phyloP scores from a whole-genome alignment of 768 basidiomycete species.

The Coprinopsis cinerea region DNA sequence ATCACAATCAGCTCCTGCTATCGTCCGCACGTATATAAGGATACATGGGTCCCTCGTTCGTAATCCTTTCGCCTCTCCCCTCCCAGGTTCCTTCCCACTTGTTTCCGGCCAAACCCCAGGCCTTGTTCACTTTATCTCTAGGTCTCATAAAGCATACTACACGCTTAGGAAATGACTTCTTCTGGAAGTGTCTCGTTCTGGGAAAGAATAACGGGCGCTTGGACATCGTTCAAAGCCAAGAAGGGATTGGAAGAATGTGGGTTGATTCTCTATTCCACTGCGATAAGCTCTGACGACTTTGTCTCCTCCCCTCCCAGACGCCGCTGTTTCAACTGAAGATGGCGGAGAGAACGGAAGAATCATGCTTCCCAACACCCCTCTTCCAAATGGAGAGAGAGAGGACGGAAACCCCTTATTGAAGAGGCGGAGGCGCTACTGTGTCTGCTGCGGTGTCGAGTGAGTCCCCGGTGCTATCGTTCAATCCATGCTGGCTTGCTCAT shows the following conservation, averaged over 20 bases:
- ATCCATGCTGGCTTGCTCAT: not conserved
- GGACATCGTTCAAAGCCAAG: not conserved
- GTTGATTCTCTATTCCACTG: not conserved
- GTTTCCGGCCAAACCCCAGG: no score
- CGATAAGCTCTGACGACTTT: not conserved
- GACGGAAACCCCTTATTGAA: conserved; percentile 10
- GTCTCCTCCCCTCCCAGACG: not conserved
- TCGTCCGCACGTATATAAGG: no score
- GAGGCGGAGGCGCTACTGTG: conserved; percentile 31
- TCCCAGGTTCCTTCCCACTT: no score
- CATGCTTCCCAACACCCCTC: not conserved
- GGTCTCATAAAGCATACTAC: no score
- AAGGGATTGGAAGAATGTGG: not conserved
- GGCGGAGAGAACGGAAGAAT: conserved; percentile 1
- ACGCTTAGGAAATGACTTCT: no score
- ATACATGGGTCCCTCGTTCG: no score
- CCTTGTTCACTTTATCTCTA: no score
- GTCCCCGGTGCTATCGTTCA: conserved; percentile 13
- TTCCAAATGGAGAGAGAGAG: not conserved
- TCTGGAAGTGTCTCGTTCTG: not conserved
- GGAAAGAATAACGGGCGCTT: not conserved
- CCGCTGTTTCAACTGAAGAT: conserved; percentile 5
- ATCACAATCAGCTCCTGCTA: no score
- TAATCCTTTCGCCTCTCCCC: no score
- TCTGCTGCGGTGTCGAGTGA: conserved; percentile 48